phyloP scores from a whole-genome alignment of 495 filamentous ascomycete species.

The Xylaria sp. region DNA sequence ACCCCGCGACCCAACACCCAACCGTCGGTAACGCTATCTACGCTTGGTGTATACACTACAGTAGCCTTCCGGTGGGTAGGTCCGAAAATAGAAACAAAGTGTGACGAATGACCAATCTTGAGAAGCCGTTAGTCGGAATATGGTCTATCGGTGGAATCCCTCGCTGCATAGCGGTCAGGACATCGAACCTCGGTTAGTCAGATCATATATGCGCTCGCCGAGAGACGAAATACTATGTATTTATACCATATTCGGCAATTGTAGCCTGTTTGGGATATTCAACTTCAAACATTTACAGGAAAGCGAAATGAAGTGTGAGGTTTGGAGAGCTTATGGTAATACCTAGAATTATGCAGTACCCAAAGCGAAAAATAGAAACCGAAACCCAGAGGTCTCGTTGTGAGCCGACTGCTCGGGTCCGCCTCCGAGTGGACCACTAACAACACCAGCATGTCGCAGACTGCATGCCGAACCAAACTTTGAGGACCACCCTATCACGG shows the following conservation, averaged over 20 bases:
- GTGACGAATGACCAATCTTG: background rate
- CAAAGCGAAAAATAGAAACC: conserved; percentile 1
- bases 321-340: background rate
- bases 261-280: background rate
- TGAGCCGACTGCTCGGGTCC: conserved; percentile 19
- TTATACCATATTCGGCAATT: background rate
- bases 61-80: conserved; percentile 3
- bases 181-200: background rate
- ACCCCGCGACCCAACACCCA: conserved; percentile 10
- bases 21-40: background rate
- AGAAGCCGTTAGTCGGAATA: background rate
- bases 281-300: background rate
- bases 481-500: background rate
- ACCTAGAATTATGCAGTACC: background rate
- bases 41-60: background rate
- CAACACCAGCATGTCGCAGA: background rate
- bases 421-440: background rate
- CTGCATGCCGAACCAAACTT: conserved; percentile 18
- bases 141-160: background rate
- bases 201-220: background rate
- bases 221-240: background rate
- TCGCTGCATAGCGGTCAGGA: conserved; percentile 7
- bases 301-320: background rate
- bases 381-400: background rate
- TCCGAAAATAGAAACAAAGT: conserved; percentile 20